Evolutionary conservation across 2,329 filamentous ascomycete genomes (phyloP).

Genomic region (Plenodomus biglobosus): DNA sequence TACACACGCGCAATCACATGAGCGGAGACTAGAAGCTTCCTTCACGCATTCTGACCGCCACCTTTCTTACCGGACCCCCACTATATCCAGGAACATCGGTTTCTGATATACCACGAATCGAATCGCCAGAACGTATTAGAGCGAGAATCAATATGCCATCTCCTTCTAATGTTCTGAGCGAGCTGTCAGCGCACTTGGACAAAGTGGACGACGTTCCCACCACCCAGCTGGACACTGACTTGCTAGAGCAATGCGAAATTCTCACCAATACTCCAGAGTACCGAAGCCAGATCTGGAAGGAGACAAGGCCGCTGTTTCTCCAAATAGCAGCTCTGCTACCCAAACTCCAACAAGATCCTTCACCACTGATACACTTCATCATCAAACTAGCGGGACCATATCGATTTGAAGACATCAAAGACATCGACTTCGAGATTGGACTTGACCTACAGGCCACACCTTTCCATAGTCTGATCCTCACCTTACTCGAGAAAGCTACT

Average conservation of each 20-base stretch:
- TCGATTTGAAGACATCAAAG: conserved; percentile 46
- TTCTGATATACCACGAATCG: not conserved
- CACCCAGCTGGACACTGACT: conserved; percentile 49
- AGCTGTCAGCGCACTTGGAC: conserved; percentile 49
- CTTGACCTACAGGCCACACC: conserved; percentile 52
- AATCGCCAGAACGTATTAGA: no score
- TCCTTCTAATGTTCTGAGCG: conserved; percentile 22
- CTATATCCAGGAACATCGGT: not conserved
- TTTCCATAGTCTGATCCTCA: conserved; percentile 59
- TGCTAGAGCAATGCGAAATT: conserved; percentile 55
- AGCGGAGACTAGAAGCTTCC: conserved; percentile 31
- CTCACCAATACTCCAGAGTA: conserved; percentile 41
- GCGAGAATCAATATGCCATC: conserved; percentile 19
- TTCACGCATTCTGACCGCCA: conserved; percentile 12
- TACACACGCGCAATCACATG: conserved; percentile 35
- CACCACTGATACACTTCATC: conserved; percentile 56
- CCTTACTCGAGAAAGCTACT: conserved; percentile 59
- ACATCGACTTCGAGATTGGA: conserved; percentile 58
- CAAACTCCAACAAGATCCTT: conserved; percentile 59
- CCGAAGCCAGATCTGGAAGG: conserved; percentile 26
- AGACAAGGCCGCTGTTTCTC: conserved; percentile 41
- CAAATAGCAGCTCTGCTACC: conserved; percentile 56
- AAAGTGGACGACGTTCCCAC: conserved; percentile 49
- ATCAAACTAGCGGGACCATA: conserved; percentile 52
- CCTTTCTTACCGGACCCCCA: conserved; percentile 4